Evolutionary conservation across 306 rosid genomes (phyloP).

Genomic region (Cucurbita ficifolia): DNA sequence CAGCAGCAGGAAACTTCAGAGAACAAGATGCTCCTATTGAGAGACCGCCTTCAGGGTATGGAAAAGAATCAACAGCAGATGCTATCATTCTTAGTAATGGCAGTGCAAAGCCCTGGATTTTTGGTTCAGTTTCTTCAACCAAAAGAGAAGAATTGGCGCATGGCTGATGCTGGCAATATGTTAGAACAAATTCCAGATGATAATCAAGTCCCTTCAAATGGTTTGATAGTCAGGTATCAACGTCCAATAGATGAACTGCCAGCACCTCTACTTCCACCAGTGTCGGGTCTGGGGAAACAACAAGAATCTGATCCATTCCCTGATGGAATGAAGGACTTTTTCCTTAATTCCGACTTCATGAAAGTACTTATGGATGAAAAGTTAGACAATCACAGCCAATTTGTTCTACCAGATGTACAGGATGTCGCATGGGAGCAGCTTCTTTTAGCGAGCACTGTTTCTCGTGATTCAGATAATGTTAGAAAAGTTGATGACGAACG

Average conservation of each 20-base stretch:
- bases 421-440: constrained; percentile 64
- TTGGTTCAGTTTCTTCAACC: constrained; percentile 68
- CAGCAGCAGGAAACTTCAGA: constrained; percentile 73
- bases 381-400: constrained; percentile 37
- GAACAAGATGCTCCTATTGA: constrained; percentile 39
- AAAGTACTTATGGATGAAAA: constrained; percentile 70
- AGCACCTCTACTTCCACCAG: constrained; percentile 16
- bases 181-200: constrained; percentile 29
- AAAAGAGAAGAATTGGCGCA: constrained; percentile 67
- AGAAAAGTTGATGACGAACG: constrained; percentile 23
- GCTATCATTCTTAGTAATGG: constrained; percentile 91
- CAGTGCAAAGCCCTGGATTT: constrained; percentile 76
- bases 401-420: constrained; percentile 44
- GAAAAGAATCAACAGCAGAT: constrained; percentile 91
- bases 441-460: constrained; percentile 36
- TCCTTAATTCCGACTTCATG: constrained; percentile 60
- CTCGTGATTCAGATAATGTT: constrained; percentile 23
- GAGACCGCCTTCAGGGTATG: constrained; percentile 69
- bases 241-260: constrained; percentile 34
- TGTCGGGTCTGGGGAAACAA: constrained; percentile 18
- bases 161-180: constrained; percentile 37
- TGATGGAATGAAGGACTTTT: constrained; percentile 43
- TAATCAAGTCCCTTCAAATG: constrained; percentile 30
- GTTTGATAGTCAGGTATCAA: constrained; percentile 50
- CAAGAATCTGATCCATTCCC: constrained; percentile 26